phyloP scores from a whole-genome alignment of 2,329 filamentous ascomycete genomes.

The Stachybotrys echinatus region DNA sequence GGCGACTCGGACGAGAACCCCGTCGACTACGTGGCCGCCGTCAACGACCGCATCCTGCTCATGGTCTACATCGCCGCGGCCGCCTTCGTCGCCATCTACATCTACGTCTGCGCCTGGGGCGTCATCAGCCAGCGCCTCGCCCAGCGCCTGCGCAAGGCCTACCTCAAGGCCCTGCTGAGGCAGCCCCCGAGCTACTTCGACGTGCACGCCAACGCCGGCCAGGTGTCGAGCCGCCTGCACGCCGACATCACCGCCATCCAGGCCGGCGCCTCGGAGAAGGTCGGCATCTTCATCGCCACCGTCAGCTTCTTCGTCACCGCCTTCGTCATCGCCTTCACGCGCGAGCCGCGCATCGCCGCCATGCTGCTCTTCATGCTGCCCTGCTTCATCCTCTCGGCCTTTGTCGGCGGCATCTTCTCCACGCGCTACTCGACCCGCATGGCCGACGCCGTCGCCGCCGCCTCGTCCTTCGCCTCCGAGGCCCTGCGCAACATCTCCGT shows the following conservation, averaged over 20 bases:
- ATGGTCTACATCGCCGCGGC: constrained; percentile 61
- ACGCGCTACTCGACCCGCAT: constrained; percentile 45
- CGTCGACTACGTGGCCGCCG: constrained; percentile 29
- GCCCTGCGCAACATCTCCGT: constrained; percentile 54
- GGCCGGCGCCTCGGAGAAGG: constrained; percentile 65
- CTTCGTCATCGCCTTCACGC: constrained; percentile 63
- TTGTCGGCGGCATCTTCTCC: constrained; percentile 48
- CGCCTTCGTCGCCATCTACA: constrained; percentile 59
- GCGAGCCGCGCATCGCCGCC: constrained; percentile 55
- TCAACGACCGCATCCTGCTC: constrained; percentile 54
- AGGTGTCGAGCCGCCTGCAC: constrained; percentile 59
- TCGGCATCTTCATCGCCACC: constrained; percentile 58
- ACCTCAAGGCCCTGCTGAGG: constrained; percentile 51
- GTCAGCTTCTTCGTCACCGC: constrained; percentile 62
- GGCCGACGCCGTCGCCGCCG: constrained; percentile 48
- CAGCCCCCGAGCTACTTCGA: constrained; percentile 63
- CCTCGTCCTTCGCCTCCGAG: constrained; percentile 59
- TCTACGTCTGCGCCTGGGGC: constrained; percentile 59
- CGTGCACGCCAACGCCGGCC: constrained; percentile 49
- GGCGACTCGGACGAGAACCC: constrained; percentile 14
- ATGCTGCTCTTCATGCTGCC: constrained; percentile 61
- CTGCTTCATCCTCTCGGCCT: constrained; percentile 55
- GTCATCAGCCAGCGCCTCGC: constrained; percentile 59
- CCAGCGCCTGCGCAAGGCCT: constrained; percentile 55
- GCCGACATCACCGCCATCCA: constrained; percentile 63